Conservation (phyloP, 768 basidiomycete genomes). For the Hygrophoropsis aurantiaca region DNA sequence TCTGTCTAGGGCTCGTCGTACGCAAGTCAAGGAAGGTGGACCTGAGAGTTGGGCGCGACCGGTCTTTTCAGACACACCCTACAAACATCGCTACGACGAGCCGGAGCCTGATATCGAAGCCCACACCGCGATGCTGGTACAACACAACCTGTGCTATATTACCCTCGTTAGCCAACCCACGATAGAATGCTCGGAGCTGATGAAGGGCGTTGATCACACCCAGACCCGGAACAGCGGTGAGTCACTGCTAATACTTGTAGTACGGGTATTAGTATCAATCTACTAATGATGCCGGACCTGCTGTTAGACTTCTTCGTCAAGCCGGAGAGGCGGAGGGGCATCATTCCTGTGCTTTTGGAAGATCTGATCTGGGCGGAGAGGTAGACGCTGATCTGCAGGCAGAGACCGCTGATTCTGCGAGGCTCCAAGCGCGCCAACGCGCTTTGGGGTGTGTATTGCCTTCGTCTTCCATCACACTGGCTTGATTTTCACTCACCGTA, state of each 20-base stretch:
- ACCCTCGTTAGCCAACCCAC: constrained; percentile 81
- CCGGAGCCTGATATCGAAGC: constrained; percentile 99
- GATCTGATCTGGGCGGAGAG: constrained; percentile 92
- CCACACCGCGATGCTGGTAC: constrained; percentile 99
- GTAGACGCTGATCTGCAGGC: constrained; percentile 96
- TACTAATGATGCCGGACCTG: constrained; percentile 48
- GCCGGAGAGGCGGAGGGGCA: constrained; percentile 72
- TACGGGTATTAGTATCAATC: background rate
- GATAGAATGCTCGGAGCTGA: constrained; percentile 78
- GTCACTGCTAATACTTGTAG: constrained; percentile 3
- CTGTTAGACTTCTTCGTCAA: constrained; percentile 83
- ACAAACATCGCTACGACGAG: constrained; percentile 94
- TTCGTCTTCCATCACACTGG: too few relatives aligned
- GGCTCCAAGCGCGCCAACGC: constrained; percentile 93
- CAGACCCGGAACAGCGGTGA: constrained; percentile 94
- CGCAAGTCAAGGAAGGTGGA: too few relatives aligned
- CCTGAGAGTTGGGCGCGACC: too few relatives aligned
- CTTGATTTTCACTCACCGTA: background rate
- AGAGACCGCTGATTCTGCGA: constrained; percentile 95
- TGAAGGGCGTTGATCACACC: constrained; percentile 87
- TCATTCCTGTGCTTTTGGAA: constrained; percentile 89
- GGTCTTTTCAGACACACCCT: constrained; percentile 92
- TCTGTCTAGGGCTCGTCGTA: too few relatives aligned
- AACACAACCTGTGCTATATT: constrained; percentile 97
- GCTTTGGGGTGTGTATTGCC: constrained; percentile 74